Conservation (phyloP, 208 protist genomes). For the Trichomonas tenax region DNA sequence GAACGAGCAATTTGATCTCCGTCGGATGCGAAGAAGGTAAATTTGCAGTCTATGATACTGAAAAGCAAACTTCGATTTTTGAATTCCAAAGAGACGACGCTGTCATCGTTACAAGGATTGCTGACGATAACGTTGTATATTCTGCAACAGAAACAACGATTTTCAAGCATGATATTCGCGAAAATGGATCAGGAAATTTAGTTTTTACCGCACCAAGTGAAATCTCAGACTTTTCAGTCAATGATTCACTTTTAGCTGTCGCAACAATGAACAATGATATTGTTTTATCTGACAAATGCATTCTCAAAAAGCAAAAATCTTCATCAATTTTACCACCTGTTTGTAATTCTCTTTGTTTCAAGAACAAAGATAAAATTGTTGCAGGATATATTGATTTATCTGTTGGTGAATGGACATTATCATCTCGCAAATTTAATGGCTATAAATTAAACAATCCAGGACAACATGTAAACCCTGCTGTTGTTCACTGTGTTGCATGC, state of each 20-base stretch:
- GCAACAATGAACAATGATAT: neutral
- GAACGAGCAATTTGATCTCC: neutral
- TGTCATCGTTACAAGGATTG: neutral
- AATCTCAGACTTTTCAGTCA: neutral
- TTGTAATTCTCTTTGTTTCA: neutral
- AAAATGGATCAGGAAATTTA: neutral
- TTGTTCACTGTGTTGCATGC: neutral
- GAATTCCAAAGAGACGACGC: neutral
- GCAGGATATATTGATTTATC: neutral
- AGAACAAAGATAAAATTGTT: neutral
- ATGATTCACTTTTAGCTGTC: neutral
- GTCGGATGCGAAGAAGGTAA: constrained; percentile 5
- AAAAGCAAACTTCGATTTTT: neutral
- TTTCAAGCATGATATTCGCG: neutral
- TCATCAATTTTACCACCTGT: neutral
- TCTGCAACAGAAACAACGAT: neutral
- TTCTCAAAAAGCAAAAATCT: neutral
- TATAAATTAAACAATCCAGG: neutral
- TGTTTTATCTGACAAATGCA: neutral
- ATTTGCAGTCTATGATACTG: neutral
- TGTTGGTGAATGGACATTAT: neutral
- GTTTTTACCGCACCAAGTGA: neutral
- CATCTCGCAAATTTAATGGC: neutral
- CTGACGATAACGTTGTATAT: neutral
- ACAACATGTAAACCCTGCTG: neutral